These are phyloP conservation scores for Linnemannia elongata DNA, from an alignment of 192 early-diverging fungal genomes.

Conservation along the genomic window DNA sequence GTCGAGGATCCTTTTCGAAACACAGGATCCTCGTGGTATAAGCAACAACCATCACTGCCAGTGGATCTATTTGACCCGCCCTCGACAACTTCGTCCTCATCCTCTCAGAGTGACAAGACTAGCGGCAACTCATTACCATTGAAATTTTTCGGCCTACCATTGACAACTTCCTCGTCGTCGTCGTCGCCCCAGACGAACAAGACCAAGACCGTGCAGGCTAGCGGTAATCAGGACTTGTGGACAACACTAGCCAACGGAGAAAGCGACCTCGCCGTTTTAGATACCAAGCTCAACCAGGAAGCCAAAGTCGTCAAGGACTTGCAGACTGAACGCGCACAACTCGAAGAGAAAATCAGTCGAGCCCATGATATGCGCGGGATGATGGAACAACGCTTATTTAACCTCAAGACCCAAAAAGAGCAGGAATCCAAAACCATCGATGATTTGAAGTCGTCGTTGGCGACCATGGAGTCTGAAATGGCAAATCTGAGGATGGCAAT, in stretches of 20 bases:
- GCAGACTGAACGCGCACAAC: neutral
- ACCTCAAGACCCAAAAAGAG: neutral
- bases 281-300: neutral
- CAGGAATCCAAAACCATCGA: neutral
- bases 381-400: neutral
- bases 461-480: neutral
- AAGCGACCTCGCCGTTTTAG: neutral
- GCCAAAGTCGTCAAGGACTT: neutral
- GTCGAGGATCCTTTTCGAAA: too few species aligned
- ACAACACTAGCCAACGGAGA: neutral
- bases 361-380: neutral
- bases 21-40: too few species aligned
- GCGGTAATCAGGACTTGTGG: neutral
- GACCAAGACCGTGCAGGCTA: too few species aligned
- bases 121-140: too few species aligned
- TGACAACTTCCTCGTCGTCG: too few species aligned
- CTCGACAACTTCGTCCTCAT: too few species aligned
- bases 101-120: too few species aligned
- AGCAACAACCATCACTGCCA: too few species aligned
- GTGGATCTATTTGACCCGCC: too few species aligned
- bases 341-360: neutral
- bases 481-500: neutral
- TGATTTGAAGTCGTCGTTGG: neutral
- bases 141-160: too few species aligned
- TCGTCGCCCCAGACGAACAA: too few species aligned